These are phyloP conservation scores for Acanthochlamys bracteata DNA, from an alignment of 106 monocot genomes.

Conservation along the genomic window DNA sequence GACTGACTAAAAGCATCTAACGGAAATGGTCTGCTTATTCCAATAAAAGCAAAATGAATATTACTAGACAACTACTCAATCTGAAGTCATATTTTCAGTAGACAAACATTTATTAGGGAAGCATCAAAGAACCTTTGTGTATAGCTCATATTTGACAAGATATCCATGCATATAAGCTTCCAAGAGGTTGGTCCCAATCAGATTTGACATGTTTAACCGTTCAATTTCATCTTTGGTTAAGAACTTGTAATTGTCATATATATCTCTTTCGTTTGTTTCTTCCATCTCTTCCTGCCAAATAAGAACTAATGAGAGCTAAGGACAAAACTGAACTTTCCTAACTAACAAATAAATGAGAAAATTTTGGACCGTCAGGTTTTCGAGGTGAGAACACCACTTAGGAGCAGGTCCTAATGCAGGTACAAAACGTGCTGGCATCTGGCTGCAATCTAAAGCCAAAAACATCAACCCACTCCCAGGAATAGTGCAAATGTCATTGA, in stretches of 20 bases:
- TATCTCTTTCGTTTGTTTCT: constrained; percentile 48
- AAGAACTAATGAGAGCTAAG: background rate
- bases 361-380: constrained; percentile 56
- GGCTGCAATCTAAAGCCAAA: constrained; percentile 67
- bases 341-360: background rate
- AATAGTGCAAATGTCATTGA: constrained; percentile 84
- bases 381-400: constrained; percentile 85
- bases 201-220: constrained; percentile 56
- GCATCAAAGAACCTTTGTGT: constrained; percentile 82
- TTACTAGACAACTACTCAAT: too few relatives aligned
- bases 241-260: constrained; percentile 89
- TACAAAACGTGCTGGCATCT: constrained; percentile 82
- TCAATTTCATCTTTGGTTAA: constrained; percentile 88
- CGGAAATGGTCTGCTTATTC: too few relatives aligned
- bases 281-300: constrained; percentile 83
- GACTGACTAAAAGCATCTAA: too few relatives aligned
- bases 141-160: constrained; percentile 52
- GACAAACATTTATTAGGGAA: too few relatives aligned
- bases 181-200: constrained; percentile 54
- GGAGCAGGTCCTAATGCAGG: constrained; percentile 90
- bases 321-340: background rate
- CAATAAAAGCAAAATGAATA: too few relatives aligned
- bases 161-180: constrained; percentile 85
- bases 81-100: too few relatives aligned
- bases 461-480: constrained; percentile 80